Evolutionary conservation across 176 grass and related monocot species (phyloP).

Genomic region (Eleusine coracana): DNA sequence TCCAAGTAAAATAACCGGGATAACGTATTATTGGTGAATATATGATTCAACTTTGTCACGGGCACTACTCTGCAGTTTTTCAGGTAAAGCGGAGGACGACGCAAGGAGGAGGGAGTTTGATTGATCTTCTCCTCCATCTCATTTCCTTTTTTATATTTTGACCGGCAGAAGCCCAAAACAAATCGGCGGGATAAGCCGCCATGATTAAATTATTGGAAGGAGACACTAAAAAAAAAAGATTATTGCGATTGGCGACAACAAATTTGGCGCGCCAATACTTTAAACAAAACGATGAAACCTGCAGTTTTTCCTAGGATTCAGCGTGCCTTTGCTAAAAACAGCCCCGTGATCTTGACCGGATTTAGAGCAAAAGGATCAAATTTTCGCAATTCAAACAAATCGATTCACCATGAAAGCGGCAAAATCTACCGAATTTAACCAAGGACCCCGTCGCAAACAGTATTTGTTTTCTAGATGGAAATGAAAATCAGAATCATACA

Average conservation of each 20-base stretch:
- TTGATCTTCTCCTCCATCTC: not conserved
- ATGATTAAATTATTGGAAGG: constrained; percentile 5
- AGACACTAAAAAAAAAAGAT: constrained; percentile 6
- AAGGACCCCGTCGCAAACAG: not conserved
- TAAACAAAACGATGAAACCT: not conserved
- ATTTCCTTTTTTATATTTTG: not conserved
- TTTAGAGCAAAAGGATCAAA: not conserved
- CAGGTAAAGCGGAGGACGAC: not conserved
- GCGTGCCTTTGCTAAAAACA: not conserved
- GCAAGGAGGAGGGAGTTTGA: not conserved
- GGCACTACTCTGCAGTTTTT: not conserved
- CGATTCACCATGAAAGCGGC: not conserved
- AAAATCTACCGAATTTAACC: constrained; percentile 17
- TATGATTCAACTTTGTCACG: not conserved
- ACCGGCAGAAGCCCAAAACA: not conserved
- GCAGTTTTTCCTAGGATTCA: not conserved
- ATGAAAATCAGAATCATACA: not conserved
- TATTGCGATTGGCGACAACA: not conserved
- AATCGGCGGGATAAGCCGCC: not conserved
- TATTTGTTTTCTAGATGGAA: not conserved
- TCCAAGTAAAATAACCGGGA: not conserved
- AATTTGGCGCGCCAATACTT: not conserved
- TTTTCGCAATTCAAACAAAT: not conserved
- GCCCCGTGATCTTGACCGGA: not conserved
- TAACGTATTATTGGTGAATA: no score